Evolutionary conservation across 2,329 filamentous ascomycete genomes (phyloP).

Genomic region (Bipolaris bicolor): DNA sequence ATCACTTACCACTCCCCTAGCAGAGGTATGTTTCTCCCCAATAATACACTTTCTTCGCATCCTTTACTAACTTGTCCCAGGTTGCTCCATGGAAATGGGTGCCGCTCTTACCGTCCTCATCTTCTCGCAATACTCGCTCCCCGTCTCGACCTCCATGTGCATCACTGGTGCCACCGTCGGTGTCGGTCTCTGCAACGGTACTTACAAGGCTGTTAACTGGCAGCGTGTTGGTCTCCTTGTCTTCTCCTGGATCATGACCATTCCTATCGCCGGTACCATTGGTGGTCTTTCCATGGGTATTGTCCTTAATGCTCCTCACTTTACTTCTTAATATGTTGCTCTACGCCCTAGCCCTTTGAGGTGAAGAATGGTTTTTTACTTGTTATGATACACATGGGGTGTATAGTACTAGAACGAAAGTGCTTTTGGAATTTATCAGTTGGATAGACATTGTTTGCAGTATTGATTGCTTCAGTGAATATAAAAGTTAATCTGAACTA

Average conservation of each 20-base stretch:
- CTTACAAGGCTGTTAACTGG: conserved; percentile 73
- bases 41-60: not conserved
- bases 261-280: conserved; percentile 66
- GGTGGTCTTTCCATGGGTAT: conserved; percentile 56
- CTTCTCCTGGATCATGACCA: conserved; percentile 69
- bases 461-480: no score
- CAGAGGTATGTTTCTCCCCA: conserved; percentile 44
- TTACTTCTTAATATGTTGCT: not conserved
- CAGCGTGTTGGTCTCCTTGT: conserved; percentile 71
- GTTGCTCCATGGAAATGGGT: conserved; percentile 79
- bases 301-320: conserved; percentile 66
- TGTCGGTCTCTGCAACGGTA: conserved; percentile 78
- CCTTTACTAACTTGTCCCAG: conserved; percentile 19
- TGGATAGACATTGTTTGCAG: no score
- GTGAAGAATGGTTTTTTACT: no score
- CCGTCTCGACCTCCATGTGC: conserved; percentile 72
- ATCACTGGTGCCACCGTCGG: conserved; percentile 81
- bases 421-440: no score
- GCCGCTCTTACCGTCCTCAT: conserved; percentile 77
- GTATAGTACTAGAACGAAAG: no score
- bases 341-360: no score
- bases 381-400: no score
- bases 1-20: conserved; percentile 72
- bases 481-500: no score
- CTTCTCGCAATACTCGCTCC: conserved; percentile 76